phyloP scores from a whole-genome alignment of 2,329 filamentous ascomycete species.

The Ophiocordyceps unilateralis region DNA sequence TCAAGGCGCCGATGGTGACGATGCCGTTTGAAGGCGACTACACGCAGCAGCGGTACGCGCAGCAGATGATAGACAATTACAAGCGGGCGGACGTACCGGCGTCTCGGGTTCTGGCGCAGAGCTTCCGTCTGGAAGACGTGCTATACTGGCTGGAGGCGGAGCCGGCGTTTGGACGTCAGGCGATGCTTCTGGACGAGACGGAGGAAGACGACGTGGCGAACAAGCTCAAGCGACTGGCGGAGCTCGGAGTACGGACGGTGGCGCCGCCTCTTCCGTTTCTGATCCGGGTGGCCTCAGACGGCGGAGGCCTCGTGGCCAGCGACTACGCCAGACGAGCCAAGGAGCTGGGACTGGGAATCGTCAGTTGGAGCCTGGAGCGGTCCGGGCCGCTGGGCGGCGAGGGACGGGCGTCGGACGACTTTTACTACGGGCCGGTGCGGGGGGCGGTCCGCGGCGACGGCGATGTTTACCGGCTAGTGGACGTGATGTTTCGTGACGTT shows the following conservation, averaged over 20 bases:
- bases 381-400: constrained; percentile 37
- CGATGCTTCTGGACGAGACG: constrained; percentile 41
- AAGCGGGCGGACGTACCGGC: constrained; percentile 32
- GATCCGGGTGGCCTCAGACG: constrained; percentile 34
- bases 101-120: constrained; percentile 42
- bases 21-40: constrained; percentile 51
- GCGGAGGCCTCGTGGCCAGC: constrained; percentile 41
- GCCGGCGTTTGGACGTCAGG: constrained; percentile 42
- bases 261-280: constrained; percentile 47
- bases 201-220: neutral
- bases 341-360: constrained; percentile 43
- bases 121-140: constrained; percentile 46
- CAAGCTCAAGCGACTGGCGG: neutral
- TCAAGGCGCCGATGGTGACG: constrained; percentile 49
- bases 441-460: constrained; percentile 43
- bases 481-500: constrained; percentile 45
- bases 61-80: constrained; percentile 48
- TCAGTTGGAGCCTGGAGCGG: constrained; percentile 54
- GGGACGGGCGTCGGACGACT: constrained; percentile 24
- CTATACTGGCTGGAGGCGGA: constrained; percentile 49
- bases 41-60: constrained; percentile 46
- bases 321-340: constrained; percentile 44
- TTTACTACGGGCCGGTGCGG: constrained; percentile 39
- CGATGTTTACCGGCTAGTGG: constrained; percentile 47
- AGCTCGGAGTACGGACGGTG: constrained; percentile 12